A percentile compares a stretch with the other conserved stretches of the same genome.
Conservation (phyloP, 305 asterid species). For the Fraxinus nigra region DNA sequence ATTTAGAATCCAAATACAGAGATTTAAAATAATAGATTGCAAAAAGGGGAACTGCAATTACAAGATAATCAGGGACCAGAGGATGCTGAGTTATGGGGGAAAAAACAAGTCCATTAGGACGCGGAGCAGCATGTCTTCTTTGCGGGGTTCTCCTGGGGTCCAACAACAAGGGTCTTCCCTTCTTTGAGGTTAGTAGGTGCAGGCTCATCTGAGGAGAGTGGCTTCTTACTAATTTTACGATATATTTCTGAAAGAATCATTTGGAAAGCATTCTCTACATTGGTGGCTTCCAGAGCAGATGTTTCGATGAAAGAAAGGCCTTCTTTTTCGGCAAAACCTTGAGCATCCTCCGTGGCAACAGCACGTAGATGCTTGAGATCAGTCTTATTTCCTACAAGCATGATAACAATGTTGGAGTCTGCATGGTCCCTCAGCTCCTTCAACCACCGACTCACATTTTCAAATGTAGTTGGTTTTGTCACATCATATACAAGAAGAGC, state of each 20-base stretch:
- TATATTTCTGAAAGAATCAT: constrained; percentile 62
- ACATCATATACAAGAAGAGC: constrained; percentile 72
- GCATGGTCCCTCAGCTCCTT: constrained; percentile 81
- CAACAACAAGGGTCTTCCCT: constrained; percentile 45
- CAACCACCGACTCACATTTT: constrained; percentile 68
- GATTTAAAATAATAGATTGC: background rate
- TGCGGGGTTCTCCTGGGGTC: constrained; percentile 31
- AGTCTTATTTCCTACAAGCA: constrained; percentile 69
- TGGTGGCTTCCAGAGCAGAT: constrained; percentile 67
- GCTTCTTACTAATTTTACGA: constrained; percentile 61
- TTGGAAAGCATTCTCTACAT: constrained; percentile 68
- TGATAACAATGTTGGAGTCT: constrained; percentile 64
- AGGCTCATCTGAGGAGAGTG: constrained; percentile 44
- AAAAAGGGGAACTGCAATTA: background rate
- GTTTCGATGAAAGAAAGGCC: constrained; percentile 74
- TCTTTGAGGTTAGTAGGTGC: constrained; percentile 39
- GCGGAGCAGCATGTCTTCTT: constrained; percentile 50
- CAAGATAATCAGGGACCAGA: background rate
- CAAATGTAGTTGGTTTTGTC: constrained; percentile 70
- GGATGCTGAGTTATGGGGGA: background rate
- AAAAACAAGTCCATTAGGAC: constrained; percentile 10
- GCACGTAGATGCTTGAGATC: constrained; percentile 73
- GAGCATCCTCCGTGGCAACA: constrained; percentile 70
- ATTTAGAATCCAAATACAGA: background rate
- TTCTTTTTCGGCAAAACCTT: constrained; percentile 64